phyloP scores from a whole-genome alignment of 2,329 filamentous ascomycete genomes.

The Tricladium varicosporioides region DNA sequence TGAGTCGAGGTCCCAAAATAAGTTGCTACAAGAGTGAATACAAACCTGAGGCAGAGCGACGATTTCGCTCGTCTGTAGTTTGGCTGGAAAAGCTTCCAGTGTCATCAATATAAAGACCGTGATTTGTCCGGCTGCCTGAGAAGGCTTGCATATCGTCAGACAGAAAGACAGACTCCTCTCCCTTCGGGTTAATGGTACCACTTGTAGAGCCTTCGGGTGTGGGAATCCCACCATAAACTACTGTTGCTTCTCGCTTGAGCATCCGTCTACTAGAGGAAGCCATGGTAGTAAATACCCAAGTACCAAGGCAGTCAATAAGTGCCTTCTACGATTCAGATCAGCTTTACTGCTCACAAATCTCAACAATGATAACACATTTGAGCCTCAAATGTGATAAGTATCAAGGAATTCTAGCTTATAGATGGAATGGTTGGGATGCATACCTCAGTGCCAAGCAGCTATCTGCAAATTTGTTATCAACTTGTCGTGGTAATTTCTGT shows the following conservation, averaged over 20 bases:
- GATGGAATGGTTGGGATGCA: too few relatives aligned
- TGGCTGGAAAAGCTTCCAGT: not conserved
- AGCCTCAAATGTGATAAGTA: too few relatives aligned
- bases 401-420: too few relatives aligned
- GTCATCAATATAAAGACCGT: constrained; percentile 5
- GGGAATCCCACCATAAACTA: constrained; percentile 8
- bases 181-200: constrained; percentile 12
- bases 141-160: constrained; percentile 13
- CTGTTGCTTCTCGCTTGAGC: constrained; percentile 18
- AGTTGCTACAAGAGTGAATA: not conserved
- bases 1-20: too few relatives aligned
- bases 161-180: constrained; percentile 2
- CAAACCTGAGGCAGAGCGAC: constrained; percentile 14
- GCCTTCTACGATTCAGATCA: not conserved
- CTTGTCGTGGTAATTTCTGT: too few relatives aligned
- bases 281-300: not conserved
- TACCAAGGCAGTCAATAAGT: not conserved
- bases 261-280: not conserved
- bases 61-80: not conserved
- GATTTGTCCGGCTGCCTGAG: not conserved
- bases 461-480: too few relatives aligned
- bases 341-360: not conserved
- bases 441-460: too few relatives aligned
- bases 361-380: too few relatives aligned
- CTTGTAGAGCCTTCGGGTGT: constrained; percentile 15